These are phyloP conservation scores for Passalora sequoiae DNA, from an alignment of 2,329 filamentous ascomycete genomes.

Conservation along the genomic window DNA sequence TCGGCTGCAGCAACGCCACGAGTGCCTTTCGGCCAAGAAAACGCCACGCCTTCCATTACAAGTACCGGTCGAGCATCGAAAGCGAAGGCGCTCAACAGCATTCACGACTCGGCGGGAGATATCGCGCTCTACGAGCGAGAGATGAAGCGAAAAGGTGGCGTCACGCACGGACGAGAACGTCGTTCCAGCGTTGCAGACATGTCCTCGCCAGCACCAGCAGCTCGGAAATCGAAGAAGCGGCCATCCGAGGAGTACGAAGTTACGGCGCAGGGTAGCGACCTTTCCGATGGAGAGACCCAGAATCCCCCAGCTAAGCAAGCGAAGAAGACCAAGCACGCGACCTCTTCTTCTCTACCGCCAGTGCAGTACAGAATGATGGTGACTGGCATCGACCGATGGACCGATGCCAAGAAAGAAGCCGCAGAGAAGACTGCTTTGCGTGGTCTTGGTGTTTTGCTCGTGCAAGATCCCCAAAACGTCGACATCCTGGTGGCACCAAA, in stretches of 20 bases:
- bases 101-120: slow-evolving; percentile 54
- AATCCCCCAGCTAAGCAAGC: slow-evolving; percentile 41
- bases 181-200: slow-evolving; percentile 42
- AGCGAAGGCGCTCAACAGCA: slow-evolving; percentile 64
- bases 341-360: slow-evolving; percentile 51
- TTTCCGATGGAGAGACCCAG: slow-evolving; percentile 43
- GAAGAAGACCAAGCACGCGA: slow-evolving; percentile 46
- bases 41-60: slow-evolving; percentile 70
- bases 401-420: slow-evolving; percentile 69
- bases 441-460: slow-evolving; percentile 77
- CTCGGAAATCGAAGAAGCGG: slow-evolving; percentile 31
- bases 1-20: slow-evolving; percentile 27
- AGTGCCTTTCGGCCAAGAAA: slow-evolving; percentile 61
- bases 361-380: slow-evolving; percentile 72
- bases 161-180: slow-evolving; percentile 54
- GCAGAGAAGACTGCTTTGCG: slow-evolving; percentile 78
- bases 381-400: slow-evolving; percentile 81
- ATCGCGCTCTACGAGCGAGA: slow-evolving; percentile 91
- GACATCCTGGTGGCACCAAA: slow-evolving; percentile 83
- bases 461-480: slow-evolving; percentile 68
- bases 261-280: slow-evolving; percentile 41
- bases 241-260: slow-evolving; percentile 38
- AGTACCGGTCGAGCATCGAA: slow-evolving; percentile 78
- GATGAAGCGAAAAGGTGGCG: slow-evolving; percentile 70
- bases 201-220: slow-evolving; percentile 24